These are phyloP conservation scores for Picochlorum costavermella DNA, from an alignment of 139 green algal genomes.

Conservation along the genomic window DNA sequence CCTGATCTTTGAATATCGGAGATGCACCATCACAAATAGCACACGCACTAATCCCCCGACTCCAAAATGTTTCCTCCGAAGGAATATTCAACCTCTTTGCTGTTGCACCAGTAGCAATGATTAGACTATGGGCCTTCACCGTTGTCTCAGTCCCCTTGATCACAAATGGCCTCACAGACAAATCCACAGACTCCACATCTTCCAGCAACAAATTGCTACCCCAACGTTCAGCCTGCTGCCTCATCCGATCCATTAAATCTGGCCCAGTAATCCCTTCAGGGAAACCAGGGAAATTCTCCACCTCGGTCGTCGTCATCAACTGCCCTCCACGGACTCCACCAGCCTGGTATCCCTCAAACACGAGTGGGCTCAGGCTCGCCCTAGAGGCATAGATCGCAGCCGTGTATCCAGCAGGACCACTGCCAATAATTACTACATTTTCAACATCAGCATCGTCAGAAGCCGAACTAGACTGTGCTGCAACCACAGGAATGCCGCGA, in stretches of 20 bases:
- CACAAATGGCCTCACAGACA: constrained; percentile 64
- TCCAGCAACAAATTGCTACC: constrained; percentile 82
- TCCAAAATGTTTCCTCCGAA: constrained; percentile 84
- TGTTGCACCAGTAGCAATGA: constrained; percentile 93
- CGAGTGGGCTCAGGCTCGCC: constrained; percentile 83
- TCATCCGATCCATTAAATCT: constrained; percentile 97
- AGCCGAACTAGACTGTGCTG: too few relatives aligned
- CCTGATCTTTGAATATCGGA: constrained; percentile 68
- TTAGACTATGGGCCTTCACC: constrained; percentile 71
- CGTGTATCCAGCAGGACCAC: constrained; percentile 77
- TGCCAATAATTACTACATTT: constrained; percentile 80
- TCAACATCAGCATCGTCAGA: constrained; percentile 16
- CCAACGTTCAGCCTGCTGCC: constrained; percentile 91
- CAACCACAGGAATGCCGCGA: too few relatives aligned
- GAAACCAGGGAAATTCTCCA: constrained; percentile 91
- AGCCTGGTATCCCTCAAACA: constrained; percentile 86
- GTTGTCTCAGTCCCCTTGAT: constrained; percentile 59
- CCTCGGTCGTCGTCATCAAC: constrained; percentile 94
- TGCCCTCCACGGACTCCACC: constrained; percentile 85
- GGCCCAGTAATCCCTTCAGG: constrained; percentile 93
- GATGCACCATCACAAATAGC: constrained; percentile 69
- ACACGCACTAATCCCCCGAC: constrained; percentile 67
- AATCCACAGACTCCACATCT: constrained; percentile 88
- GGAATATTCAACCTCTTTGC: constrained; percentile 80
- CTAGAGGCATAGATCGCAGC: constrained; percentile 87